phyloP scores from a whole-genome alignment of 805 yeast species.

The Sporopachydermia lactativora region DNA sequence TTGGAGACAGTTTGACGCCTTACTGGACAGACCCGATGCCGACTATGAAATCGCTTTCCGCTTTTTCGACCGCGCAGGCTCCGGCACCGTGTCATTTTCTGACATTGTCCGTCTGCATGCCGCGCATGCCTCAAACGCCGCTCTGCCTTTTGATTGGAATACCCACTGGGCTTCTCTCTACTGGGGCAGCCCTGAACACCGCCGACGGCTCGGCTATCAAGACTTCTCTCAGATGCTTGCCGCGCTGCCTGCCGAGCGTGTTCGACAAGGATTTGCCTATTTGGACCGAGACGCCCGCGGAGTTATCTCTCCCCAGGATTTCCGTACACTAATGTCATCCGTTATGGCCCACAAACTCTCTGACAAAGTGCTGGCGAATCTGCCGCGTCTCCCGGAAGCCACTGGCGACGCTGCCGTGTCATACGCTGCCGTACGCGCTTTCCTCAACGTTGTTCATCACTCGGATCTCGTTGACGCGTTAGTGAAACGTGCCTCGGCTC shows the following conservation, averaged over 20 bases:
- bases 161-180: slow-evolving; percentile 26
- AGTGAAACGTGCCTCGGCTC: slow-evolving; percentile 19
- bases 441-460: slow-evolving; percentile 26
- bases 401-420: slow-evolving; percentile 22
- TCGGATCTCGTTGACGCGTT: slow-evolving; percentile 25
- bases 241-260: slow-evolving; percentile 32
- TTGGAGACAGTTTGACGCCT: slow-evolving; percentile 56
- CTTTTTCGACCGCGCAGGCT: slow-evolving; percentile 25
- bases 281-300: slow-evolving; percentile 23
- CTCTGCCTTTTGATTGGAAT: slow-evolving; percentile 29
- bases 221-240: slow-evolving; percentile 30
- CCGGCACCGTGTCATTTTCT: slow-evolving; percentile 23
- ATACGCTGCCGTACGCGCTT: slow-evolving; percentile 29
- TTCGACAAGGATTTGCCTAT: slow-evolving; percentile 27
- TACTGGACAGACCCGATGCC: slow-evolving; percentile 39
- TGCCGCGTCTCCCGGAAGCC: slow-evolving; percentile 19
- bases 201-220: slow-evolving; percentile 23
- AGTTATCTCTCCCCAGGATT: slow-evolving; percentile 25
- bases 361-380: slow-evolving; percentile 21
- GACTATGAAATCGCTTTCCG: slow-evolving; percentile 36
- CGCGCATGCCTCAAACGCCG: slow-evolving; percentile 18
- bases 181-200: slow-evolving; percentile 21
- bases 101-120: slow-evolving; percentile 25
- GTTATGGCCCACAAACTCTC: slow-evolving; percentile 28
- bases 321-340: slow-evolving; percentile 21